Base-by-base conservation (phyloP, 148 eudicot genomes). In the Linanthus parryae region DNA sequence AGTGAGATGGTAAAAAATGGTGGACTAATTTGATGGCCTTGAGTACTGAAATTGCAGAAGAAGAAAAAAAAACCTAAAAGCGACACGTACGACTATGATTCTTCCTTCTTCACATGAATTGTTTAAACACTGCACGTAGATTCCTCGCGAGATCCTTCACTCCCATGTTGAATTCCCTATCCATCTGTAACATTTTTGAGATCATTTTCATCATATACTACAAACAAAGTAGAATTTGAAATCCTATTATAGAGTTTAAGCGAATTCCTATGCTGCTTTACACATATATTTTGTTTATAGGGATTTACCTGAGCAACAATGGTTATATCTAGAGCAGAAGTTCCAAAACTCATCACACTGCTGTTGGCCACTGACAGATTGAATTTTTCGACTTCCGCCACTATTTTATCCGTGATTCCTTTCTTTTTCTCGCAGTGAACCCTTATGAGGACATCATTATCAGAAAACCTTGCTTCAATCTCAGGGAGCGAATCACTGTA, bases 271-370 rank as follows among this genome's bases (percentile, higher is more conserved):
- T 46, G 22, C 3, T 6, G 5, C 9, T 14, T 23, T 22, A 20
- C 23, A 1, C 15, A n/a, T 13, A 27, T 26, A 25, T 9, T 13
- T 21, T 5, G 4, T 25, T 10, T 28, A 20, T 48, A 10, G 1
- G n/a, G 26, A 9, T 13, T 14, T 69, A 74, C 80, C 76, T 66
- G 72, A 56, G 76, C 73, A 27, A 71, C 44, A 33, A 73, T 41
- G 34, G 68, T 75, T 37, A 80, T 61, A 23, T 47, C 57, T 8
- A 67, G 40, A 12, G 46, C 48, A 40, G 52, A 22, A 33, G 56
- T 33, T 24, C 78, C 81, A 59, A 69, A 70, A 13, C 72, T 66
- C 56, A 75, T 67, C 51, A 61, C 57, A 29, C 48, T 74, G 38
- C 64, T 61, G 33, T 64, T 71, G 30, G 55, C 55, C 55, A 73